Evolutionary conservation across 2,329 filamentous ascomycete genomes (phyloP), one percentile per base, ranked within the genome.

Genomic region (Ophiocordyceps unilateralis): DNA sequence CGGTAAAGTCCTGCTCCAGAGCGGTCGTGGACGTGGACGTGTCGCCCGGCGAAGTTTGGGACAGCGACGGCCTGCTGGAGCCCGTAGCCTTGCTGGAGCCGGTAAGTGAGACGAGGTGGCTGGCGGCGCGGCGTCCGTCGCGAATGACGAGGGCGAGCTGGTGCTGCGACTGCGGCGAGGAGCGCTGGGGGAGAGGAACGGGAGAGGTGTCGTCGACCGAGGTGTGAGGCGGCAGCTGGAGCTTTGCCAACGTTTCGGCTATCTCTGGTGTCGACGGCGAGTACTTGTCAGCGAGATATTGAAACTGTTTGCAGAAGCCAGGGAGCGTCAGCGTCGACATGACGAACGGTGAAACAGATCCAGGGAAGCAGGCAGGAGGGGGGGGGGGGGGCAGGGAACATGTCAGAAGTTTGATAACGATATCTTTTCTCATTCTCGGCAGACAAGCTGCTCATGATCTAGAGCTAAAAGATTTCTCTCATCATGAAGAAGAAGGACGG

Each of bases 1-100:
- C 82, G 17, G 88, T 95, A 54, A 94, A 95, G 61, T 95, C 88
- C 63, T 83, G 82, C 64, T 94, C 88, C 55, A 93, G 65, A 12
- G 24, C 24, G 32, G 76, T 69, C 41, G 74, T 78, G 43, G 77
- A 78, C 57, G 74, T 67, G 47, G 77, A 73, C 17, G 76, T 77
- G 55, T 60, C 60, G 44, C 62, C 60, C 42, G 63, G 62, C 30
- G 60, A 62, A 28, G 64, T 64, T 39, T 62, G 64, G 17, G 69
- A 68, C 32, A 60, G 53, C 10, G 65, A 65, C 46, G 66, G 64
- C 55, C 66, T 65, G 55, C 65, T 73, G 41, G 70, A 71, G 42
- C 53, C 61, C 45, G 61, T 69, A 36, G 63, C 69, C 54, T 71
- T 70, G 60, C 71, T 71, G 49, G 62, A 64, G 54, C 68, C 66